Percentiles rank a stretch among this genome's conserved stretches.
Conservation (phyloP, 1,139 yeast genomes). For the Blastobotrys apis region DNA sequence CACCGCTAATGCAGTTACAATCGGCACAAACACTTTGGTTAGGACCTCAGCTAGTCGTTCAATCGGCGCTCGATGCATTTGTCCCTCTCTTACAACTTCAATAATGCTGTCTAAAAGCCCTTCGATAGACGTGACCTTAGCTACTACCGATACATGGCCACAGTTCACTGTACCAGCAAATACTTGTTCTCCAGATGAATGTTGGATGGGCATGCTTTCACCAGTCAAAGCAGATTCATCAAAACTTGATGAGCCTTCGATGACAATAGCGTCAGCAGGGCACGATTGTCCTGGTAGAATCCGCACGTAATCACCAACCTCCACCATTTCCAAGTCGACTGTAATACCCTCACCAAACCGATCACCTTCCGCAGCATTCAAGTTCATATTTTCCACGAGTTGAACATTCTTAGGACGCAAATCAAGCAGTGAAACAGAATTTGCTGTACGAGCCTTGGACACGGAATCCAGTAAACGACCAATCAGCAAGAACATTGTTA, state of each 20-base stretch:
- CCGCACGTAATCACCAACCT: conserved; percentile 57
- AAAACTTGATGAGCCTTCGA: conserved; percentile 55
- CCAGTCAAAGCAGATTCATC: conserved; percentile 81
- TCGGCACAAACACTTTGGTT: conserved; percentile 70
- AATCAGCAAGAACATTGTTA: conserved; percentile 63
- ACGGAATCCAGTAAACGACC: conserved; percentile 66
- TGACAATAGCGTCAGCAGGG: conserved; percentile 62
- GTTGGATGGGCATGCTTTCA: conserved; percentile 64
- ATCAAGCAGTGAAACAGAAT: conserved; percentile 52
- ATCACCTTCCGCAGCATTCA: neutral
- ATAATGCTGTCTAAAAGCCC: conserved; percentile 69
- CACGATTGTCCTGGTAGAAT: conserved; percentile 68
- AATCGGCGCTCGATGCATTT: conserved; percentile 67
- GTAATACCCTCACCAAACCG: conserved; percentile 28
- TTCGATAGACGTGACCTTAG: conserved; percentile 55
- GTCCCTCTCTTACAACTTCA: conserved; percentile 68
- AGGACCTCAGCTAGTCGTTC: conserved; percentile 67
- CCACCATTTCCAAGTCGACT: conserved; percentile 51
- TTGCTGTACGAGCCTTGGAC: conserved; percentile 64
- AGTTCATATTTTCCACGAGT: conserved; percentile 38
- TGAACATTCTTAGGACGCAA: conserved; percentile 51
- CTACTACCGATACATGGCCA: conserved; percentile 52
- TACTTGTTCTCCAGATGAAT: conserved; percentile 57
- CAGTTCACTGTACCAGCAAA: conserved; percentile 69
- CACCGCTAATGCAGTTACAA: conserved; percentile 57